phyloP scores from a whole-genome alignment of 306 rosid genomes.

The Ceratonia siliqua region DNA sequence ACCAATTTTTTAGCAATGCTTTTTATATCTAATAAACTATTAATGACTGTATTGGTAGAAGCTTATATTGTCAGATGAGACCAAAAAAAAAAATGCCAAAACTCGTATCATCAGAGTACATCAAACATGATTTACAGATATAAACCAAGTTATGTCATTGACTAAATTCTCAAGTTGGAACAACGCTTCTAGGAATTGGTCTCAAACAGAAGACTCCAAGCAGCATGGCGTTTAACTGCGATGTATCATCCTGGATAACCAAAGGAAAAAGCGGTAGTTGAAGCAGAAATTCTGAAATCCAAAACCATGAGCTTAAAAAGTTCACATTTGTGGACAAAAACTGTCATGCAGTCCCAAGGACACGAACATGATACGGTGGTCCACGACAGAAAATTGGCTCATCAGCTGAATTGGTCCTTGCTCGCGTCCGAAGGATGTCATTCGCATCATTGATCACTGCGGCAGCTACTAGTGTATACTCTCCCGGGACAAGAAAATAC shows the following conservation, averaged over 20 bases:
- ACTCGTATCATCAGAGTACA: conserved; percentile 28
- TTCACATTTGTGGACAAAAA: conserved; percentile 23
- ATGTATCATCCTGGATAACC: conserved; percentile 13
- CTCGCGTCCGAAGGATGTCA: conserved; percentile 84
- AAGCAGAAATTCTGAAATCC: conserved; percentile 27
- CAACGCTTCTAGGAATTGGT: conserved; percentile 6
- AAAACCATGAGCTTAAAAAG: conserved; percentile 8
- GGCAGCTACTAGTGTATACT: conserved; percentile 76
- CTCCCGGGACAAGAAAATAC: conserved; percentile 92
- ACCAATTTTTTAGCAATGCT: neutral
- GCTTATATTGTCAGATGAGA: neutral
- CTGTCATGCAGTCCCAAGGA: conserved; percentile 58
- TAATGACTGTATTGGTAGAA: neutral
- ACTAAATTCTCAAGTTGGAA: conserved; percentile 34
- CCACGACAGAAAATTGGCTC: conserved; percentile 95
- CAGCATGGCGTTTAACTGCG: conserved; percentile 12
- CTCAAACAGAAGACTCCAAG: conserved; percentile 16
- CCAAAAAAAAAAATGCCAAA: conserved; percentile 8
- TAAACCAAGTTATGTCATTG: conserved; percentile 17
- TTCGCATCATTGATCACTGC: conserved; percentile 82
- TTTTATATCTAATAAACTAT: neutral
- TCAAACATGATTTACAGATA: conserved; percentile 37
- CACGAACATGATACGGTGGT: conserved; percentile 84
- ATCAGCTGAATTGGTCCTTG: conserved; percentile 62
- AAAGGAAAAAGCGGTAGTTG: neutral